Conservation (phyloP, 768 basidiomycete genomes). For the Tulasnella calospora region DNA sequence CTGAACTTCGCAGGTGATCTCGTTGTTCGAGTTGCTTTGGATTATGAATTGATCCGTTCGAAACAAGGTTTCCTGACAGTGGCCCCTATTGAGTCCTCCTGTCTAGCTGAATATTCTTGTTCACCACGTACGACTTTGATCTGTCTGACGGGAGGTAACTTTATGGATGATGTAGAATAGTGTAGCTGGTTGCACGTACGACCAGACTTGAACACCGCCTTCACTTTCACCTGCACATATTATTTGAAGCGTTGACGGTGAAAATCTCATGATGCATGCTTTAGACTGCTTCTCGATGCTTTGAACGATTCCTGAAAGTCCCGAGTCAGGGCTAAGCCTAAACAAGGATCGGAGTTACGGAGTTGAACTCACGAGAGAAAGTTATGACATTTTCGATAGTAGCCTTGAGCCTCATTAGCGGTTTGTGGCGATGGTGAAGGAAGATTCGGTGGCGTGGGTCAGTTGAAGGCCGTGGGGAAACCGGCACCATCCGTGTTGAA, state of each 20-base stretch:
- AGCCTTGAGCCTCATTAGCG: conserved; percentile 57
- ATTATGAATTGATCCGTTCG: conserved; percentile 61
- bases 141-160: conserved; percentile 22
- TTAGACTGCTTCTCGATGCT: conserved; percentile 80
- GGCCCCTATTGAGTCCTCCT: background rate
- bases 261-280: conserved; percentile 76
- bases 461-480: background rate
- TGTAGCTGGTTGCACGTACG: conserved; percentile 41
- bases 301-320: conserved; percentile 62
- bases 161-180: conserved; percentile 15
- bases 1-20: conserved; percentile 68
- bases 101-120: background rate
- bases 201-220: conserved; percentile 86
- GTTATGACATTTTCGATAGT: conserved; percentile 53
- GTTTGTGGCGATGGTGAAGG: background rate
- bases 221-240: conserved; percentile 81
- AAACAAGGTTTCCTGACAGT: conserved; percentile 49
- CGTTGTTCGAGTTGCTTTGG: conserved; percentile 75
- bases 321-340: background rate
- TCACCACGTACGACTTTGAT: conserved; percentile 30
- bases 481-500: too few relatives aligned
- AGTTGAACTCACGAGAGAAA: conserved; percentile 46
- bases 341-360: conserved; percentile 18
- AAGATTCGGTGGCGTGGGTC: background rate
- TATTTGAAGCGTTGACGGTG: conserved; percentile 66